Percentiles rank a stretch among this genome's conserved stretches.
These are phyloP conservation scores for Leucosporidium creatinivorum DNA, from an alignment of 768 basidiomycete genomes.

Conservation along the genomic window DNA sequence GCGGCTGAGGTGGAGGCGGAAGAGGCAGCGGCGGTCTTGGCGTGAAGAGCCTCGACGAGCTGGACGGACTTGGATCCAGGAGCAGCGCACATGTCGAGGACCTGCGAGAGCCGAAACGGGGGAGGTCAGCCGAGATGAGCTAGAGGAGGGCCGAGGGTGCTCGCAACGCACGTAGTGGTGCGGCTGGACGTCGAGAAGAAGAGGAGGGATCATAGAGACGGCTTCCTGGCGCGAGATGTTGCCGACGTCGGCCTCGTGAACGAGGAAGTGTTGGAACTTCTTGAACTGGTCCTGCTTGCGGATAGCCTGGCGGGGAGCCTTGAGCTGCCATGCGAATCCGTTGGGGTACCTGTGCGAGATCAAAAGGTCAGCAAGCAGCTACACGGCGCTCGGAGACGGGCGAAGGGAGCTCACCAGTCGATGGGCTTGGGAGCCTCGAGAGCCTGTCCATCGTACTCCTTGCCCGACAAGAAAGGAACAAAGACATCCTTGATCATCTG, in stretches of 20 bases:
- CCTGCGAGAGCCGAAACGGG: conserved; percentile 45
- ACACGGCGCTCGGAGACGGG: neutral
- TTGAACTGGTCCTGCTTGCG: conserved; percentile 84
- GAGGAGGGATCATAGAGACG: conserved; percentile 97
- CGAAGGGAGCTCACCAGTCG: conserved; percentile 56
- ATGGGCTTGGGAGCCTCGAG: conserved; percentile 76
- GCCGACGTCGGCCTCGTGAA: conserved; percentile 96
- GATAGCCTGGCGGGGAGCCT: conserved; percentile 77
- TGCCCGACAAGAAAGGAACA: conserved; percentile 64
- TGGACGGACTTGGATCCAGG: conserved; percentile 99
- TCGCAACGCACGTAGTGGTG: conserved; percentile 56
- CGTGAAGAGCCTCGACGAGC: conserved; percentile 87
- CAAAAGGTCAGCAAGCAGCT: neutral
- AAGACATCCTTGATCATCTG: conserved; percentile 66
- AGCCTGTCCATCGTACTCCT: conserved; percentile 65
- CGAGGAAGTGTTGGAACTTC: conserved; percentile 89
- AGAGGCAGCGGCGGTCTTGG: conserved; percentile 55
- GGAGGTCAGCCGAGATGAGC: neutral
- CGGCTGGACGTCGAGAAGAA: conserved; percentile 87
- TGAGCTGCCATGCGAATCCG: conserved; percentile 93
- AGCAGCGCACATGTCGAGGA: conserved; percentile 97
- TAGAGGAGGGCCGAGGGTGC: neutral
- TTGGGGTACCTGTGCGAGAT: conserved; percentile 69
- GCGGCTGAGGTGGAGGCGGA: conserved; percentile 33
- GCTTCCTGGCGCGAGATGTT: conserved; percentile 95